phyloP scores from a whole-genome alignment of 2,329 filamentous ascomycete species.

The Diaporthe sp. region DNA sequence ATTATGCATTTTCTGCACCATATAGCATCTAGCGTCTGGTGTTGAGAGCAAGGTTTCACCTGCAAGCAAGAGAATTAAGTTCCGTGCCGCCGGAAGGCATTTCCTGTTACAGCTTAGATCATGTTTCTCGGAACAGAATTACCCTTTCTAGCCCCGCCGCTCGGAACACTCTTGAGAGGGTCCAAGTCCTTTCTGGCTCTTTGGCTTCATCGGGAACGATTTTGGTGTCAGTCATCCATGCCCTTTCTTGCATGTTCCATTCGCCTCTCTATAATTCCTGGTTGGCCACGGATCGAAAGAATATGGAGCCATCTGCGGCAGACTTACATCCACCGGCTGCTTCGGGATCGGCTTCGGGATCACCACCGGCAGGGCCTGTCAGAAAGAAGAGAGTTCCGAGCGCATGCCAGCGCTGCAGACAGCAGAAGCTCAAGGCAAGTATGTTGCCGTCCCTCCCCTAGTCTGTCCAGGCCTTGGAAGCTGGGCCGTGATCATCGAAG shows the following conservation, averaged over 20 bases:
- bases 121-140: background rate
- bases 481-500: no score
- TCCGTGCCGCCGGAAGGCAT: background rate
- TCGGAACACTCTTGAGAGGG: background rate
- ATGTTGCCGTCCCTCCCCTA: no score
- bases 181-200: background rate
- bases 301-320: background rate
- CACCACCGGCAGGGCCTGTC: background rate
- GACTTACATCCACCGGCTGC: conserved; percentile 6
- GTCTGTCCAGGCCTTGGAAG: background rate
- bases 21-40: no score
- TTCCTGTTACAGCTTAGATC: background rate
- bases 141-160: background rate
- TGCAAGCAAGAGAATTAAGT: background rate
- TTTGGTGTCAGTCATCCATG: background rate
- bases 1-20: no score
- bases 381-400: background rate
- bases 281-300: background rate
- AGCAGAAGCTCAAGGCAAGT: conserved; percentile 12
- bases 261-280: no score
- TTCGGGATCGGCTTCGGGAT: background rate
- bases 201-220: no score
- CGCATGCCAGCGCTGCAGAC: conserved; percentile 1
- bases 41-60: background rate
- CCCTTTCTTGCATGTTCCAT: no score